Evolutionary conservation across 2,329 filamentous ascomycete species (phyloP).

Genomic region (Aureobasidium namibiae): DNA sequence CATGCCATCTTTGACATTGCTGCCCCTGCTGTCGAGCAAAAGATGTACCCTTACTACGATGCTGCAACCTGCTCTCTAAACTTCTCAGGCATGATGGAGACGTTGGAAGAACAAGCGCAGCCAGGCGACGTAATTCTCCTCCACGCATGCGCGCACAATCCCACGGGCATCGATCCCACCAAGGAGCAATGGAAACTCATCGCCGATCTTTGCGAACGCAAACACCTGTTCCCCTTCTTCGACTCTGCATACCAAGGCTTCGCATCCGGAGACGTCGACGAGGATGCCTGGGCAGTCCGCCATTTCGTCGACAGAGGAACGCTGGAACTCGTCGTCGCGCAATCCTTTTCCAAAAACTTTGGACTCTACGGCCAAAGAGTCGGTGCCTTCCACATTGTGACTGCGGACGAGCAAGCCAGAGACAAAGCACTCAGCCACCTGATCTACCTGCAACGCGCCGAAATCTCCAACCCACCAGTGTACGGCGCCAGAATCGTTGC

Average conservation of each 20-base stretch:
- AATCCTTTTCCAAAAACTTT: conserved; percentile 42
- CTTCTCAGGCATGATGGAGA: conserved; percentile 24
- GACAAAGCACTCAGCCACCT: conserved; percentile 75
- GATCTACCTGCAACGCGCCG: conserved; percentile 80
- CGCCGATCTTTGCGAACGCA: conserved; percentile 24
- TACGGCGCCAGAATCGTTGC: conserved; percentile 81
- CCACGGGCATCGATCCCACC: conserved; percentile 30
- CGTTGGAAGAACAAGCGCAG: conserved; percentile 20
- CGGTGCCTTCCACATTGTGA: conserved; percentile 81
- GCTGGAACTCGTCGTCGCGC: conserved; percentile 49
- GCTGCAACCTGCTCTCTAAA: conserved; percentile 20
- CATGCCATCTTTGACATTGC: conserved; percentile 24
- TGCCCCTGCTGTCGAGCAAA: conserved; percentile 17
- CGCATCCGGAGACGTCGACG: conserved; percentile 26
- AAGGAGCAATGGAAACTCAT: conserved; percentile 28
- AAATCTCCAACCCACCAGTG: conserved; percentile 87
- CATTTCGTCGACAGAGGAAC: conserved; percentile 31
- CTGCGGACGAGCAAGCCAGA: conserved; percentile 45
- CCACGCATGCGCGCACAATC: conserved; percentile 33
- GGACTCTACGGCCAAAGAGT: conserved; percentile 89
- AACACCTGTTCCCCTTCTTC: conserved; percentile 29
- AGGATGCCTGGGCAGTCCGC: conserved; percentile 29
- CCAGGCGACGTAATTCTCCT: conserved; percentile 29
- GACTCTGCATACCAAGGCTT: conserved; percentile 35
- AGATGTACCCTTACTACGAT: conserved; percentile 25